Evolutionary conservation across 345 rosid genomes (phyloP), one percentile per base, ranked within the genome.

Genomic region (Moringa oleifera): DNA sequence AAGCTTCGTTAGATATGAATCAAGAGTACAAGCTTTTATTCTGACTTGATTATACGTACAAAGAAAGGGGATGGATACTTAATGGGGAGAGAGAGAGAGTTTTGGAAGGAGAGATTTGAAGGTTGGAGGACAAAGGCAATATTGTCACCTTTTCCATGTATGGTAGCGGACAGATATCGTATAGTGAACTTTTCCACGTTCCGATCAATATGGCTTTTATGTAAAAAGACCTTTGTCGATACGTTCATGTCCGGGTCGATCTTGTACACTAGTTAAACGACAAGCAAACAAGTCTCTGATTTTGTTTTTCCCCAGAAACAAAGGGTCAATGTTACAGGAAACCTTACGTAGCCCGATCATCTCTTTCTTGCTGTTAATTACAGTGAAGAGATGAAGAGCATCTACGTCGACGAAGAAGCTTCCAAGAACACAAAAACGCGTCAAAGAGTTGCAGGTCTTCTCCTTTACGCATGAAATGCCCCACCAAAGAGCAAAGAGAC

Each of bases 401-500:
- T 81, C 85, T 3, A 37, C 18, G 31, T 4, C 18, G n/a, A n/a
- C n/a, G n/a, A 46, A 72, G 77, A 78, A 76, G 75, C 57, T 76
- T 78, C 81, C 86, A 81, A 81, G 20, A 70, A 58, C 53, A 61
- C 62, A 57, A 71, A 75, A 73, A 64, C 77, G 72, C 57, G 25
- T 53, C 51, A 28, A n/a, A 62, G 59, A 19, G 62, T 61, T n/a
- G 58, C 58, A 57, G 63, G 20, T 49, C 31, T 52, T 51, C 10
- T 24, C 49, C 58, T 55, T 65, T 28, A 28, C 33, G n/a, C n/a
- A 28, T 62, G 51, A 59, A 61, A 68, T 71, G 50, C 63, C 47
- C 67, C 61, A 60, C 63, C 77, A 73, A n/a, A 78, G 24, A 68
- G 79, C 81, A 51, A 69, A 73, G 60, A 66, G 77, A 76, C 86